Conservation (phyloP, 352 stramenopile species). For the Phytophthora europaea region DNA sequence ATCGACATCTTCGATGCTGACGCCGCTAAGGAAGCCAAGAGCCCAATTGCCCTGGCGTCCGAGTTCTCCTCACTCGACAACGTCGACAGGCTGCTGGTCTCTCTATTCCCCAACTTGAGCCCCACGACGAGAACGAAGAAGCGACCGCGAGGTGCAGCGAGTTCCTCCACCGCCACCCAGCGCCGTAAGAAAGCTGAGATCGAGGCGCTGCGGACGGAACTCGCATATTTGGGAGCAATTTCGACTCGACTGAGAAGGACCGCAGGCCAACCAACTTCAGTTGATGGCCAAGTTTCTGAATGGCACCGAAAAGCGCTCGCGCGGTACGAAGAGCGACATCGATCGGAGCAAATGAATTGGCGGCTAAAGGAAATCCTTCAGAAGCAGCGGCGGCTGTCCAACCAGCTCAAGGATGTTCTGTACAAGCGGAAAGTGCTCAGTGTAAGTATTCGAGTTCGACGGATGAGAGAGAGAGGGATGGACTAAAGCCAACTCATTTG, state of each 20-base stretch:
- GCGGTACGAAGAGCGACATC: constrained; percentile 14
- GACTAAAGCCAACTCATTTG: not conserved
- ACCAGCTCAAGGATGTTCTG: constrained; percentile 2
- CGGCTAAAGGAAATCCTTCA: constrained; percentile 11
- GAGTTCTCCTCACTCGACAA: not conserved
- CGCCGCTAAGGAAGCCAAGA: not conserved
- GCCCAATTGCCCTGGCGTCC: not conserved
- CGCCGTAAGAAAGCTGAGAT: constrained; percentile 28
- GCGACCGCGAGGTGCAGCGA: constrained; percentile 8
- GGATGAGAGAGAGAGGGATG: too few species aligned
- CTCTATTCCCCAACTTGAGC: not conserved
- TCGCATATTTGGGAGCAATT: not conserved
- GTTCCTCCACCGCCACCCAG: constrained; percentile 28
- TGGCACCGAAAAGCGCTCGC: constrained; percentile 14
- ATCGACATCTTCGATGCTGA: constrained; percentile 15
- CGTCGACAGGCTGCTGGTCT: constrained; percentile 11
- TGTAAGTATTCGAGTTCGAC: constrained; percentile 4
- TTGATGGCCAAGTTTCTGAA: not conserved
- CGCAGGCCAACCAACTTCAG: not conserved
- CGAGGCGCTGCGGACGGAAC: constrained; percentile 22
- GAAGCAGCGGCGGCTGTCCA: constrained; percentile 2
- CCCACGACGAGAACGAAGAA: constrained; percentile 6
- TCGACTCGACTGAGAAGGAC: constrained; percentile 5
- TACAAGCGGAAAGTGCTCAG: constrained; percentile 18
- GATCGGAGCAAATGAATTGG: constrained; percentile 13